A percentile compares a stretch with the other conserved stretches of the same genome.
Conservation (phyloP, 2,329 filamentous ascomycete genomes). For the Elsinoe perseae region DNA sequence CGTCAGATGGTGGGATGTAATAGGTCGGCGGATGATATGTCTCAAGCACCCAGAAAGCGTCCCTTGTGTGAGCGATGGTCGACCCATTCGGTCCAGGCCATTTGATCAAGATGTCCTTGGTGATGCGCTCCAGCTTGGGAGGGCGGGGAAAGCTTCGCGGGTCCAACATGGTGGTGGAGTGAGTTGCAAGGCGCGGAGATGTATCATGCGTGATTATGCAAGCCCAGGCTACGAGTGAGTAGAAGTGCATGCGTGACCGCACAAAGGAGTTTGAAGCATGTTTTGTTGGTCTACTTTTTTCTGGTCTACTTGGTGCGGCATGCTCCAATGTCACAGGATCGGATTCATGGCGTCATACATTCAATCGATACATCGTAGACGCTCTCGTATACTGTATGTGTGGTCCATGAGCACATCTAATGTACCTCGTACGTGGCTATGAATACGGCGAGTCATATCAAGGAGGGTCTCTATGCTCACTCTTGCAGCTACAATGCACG, state of each 20-base stretch:
- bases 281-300: background rate
- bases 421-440: too few relatives aligned
- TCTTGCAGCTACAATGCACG: too few relatives aligned
- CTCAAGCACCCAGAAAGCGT: conserved; percentile 56
- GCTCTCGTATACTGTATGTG: too few relatives aligned
- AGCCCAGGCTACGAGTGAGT: background rate
- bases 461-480: too few relatives aligned
- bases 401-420: too few relatives aligned
- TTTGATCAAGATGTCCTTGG: conserved; percentile 38
- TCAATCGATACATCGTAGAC: background rate
- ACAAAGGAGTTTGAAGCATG: background rate
- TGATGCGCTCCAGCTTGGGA: conserved; percentile 38
- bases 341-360: conserved; percentile 15
- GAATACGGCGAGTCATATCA: too few relatives aligned
- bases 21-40: conserved; percentile 58
- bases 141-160: conserved; percentile 53
- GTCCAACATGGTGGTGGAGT: conserved; percentile 38
- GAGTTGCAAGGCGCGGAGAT: background rate
- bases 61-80: conserved; percentile 50
- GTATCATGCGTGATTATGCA: conserved; percentile 8
- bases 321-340: background rate
- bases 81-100: conserved; percentile 47
- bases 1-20: conserved; percentile 48
- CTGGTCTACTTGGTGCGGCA: background rate
- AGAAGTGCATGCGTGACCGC: background rate